Percentiles rank a stretch among this genome's conserved stretches.
These are phyloP conservation scores for Yamadazyma siamensis DNA, from an alignment of 1,139 yeast species.

Conservation along the genomic window DNA sequence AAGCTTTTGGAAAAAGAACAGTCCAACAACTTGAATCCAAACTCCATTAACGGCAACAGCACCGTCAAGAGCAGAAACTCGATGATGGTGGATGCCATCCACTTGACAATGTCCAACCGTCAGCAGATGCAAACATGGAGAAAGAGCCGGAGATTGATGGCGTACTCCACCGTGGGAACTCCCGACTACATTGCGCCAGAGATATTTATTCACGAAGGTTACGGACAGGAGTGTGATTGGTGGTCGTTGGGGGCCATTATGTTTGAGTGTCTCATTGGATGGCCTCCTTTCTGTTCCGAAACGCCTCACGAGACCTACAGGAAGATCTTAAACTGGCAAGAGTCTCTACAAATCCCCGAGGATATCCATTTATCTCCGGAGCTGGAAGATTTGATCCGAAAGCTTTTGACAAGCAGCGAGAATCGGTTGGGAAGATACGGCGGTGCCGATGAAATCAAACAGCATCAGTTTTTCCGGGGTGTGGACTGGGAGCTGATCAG, in stretches of 20 bases:
- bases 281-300: slow-evolving; percentile 99
- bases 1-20: slow-evolving; percentile 65
- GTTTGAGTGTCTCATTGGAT: slow-evolving; percentile 97
- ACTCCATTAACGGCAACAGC: slow-evolving; percentile 21
- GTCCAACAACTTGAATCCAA: slow-evolving; percentile 9
- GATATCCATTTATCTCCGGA: slow-evolving; percentile 93
- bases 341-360: slow-evolving; percentile 89
- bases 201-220: slow-evolving; percentile 93
- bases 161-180: slow-evolving; percentile 97
- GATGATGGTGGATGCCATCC: slow-evolving; percentile 92
- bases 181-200: slow-evolving; percentile 99
- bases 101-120: slow-evolving; percentile 90
- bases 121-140: slow-evolving; percentile 99
- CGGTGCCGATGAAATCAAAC: slow-evolving; percentile 91
- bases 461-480: slow-evolving; percentile 91
- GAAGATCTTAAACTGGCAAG: slow-evolving; percentile 94
- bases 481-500: slow-evolving; percentile 96
- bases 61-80: slow-evolving; percentile 54
- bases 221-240: slow-evolving; percentile 99
- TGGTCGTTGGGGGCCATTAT: slow-evolving; percentile 98
- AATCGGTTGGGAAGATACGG: slow-evolving; percentile 86
- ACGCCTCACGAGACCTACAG: slow-evolving; percentile 98
- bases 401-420: slow-evolving; percentile 80
- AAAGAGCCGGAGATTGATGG: slow-evolving; percentile 93
- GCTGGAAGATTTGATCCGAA: slow-evolving; percentile 85